Evolutionary conservation across 2,329 filamentous ascomycete species (phyloP).

Genomic region (Aureobasidium leucospermi): DNA sequence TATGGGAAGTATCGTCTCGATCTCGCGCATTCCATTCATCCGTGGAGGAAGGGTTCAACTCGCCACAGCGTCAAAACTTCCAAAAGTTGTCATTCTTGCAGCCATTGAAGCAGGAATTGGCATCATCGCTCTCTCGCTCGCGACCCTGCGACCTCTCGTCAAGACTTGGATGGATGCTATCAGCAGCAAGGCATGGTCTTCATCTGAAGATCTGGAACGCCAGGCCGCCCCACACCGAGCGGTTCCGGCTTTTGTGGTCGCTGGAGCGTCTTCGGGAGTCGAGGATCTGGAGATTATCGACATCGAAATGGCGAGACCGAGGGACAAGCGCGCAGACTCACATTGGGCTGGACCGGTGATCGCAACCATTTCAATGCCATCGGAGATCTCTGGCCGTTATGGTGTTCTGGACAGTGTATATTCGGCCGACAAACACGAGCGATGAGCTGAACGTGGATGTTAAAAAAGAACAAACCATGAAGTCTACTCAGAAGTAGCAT

Average conservation of each 20-base stretch:
- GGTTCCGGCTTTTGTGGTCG: not conserved
- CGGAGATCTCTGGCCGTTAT: constrained; percentile 1
- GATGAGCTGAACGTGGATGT: not conserved
- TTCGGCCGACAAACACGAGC: not conserved
- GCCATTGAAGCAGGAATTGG: constrained; percentile 28
- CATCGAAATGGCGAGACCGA: not conserved
- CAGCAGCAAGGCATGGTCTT: not conserved
- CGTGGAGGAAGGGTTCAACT: constrained; percentile 19
- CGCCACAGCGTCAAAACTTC: constrained; percentile 20
- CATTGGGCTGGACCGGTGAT: not conserved
- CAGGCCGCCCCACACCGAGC: not conserved
- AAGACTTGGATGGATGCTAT: constrained; percentile 8
- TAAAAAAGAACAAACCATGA: no score
- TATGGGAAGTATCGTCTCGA: constrained; percentile 21
- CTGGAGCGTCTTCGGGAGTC: not conserved
- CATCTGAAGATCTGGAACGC: not conserved
- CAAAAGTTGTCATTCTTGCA: constrained; percentile 24
- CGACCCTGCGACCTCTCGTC: constrained; percentile 17
- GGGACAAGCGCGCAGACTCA: not conserved
- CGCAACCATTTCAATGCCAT: not conserved
- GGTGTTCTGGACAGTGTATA: constrained; percentile 4
- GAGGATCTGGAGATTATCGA: not conserved
- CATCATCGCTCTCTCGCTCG: constrained; percentile 19
- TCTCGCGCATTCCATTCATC: constrained; percentile 22
- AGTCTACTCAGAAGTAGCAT: not conserved